Evolutionary conservation across 495 filamentous ascomycete genomes (phyloP), one percentile per base, ranked within the genome.

Genomic region (Venustampulla echinocandica): DNA sequence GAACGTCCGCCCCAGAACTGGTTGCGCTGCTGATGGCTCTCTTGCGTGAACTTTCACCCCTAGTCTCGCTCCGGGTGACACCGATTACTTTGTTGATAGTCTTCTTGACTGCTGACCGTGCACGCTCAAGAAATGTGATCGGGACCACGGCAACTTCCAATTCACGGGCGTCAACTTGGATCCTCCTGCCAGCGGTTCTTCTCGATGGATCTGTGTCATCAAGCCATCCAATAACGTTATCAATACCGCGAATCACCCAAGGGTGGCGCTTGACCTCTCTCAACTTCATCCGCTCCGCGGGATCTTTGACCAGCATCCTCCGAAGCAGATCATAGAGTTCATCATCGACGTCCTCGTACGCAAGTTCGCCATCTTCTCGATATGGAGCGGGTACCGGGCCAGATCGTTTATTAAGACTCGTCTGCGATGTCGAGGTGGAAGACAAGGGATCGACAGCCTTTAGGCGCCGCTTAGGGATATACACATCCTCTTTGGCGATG

Each of bases 231-330:
- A 75, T 67, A 34, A 82, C 77, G 53, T 95, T 82, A 23, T 74
- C 66, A 36, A 99, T 76, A 34, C 82, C 90, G 36, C 80, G 63
- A n/a, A 90, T 70, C 25, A 95, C 82, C 89, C 92, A 99, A n/a
- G 85, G 82, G 57, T 99, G 92, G 45, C 83, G 85, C 61, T 97
- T 97, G 54, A 96, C 90, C 56, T 96, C 90, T 50, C 82, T 84
- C 39, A 99, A 66, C 2, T 82, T 82, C 52, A 99, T 95, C 37
- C 92, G 77, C 62, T 87, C 81, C 24, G 81, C 69, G 0, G 90
- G 92, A 58, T 97, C 84, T 67, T 96, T 97, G 49, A 76, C 81
- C 41, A 99, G 73, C 61, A 99, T 76, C 40, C 84, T 79, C 36
- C 73, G 75, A 15, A 99, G 66, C 27, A 99, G 69, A 61, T 97